Evolutionary conservation across 306 rosid genomes (phyloP), one percentile per base, ranked within the genome.

Genomic region (Malus orientalis): DNA sequence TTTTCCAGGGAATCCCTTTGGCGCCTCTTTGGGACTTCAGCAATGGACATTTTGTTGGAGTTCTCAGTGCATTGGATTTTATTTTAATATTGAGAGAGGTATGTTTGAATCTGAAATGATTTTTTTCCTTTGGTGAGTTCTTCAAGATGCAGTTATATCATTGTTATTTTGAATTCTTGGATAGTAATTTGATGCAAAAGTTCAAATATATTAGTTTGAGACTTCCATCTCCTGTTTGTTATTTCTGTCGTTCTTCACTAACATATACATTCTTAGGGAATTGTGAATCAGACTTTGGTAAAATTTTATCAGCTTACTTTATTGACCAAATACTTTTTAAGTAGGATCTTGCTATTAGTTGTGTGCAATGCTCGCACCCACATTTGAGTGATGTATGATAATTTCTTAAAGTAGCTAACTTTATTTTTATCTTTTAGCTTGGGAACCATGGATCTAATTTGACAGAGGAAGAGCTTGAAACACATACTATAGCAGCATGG

Each of bases 401-500:
- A 38, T 77, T 63, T 23, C 38, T 73, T 67, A 71, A 69, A 77
- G 44, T 77, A 73, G 73, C 76, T 83, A 69, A 79, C 78, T 51
- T 38, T 64, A 58, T 68, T 74, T 69, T 59, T 74, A 79, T 80
- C 74, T 79, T 79, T 73, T 87, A 96, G 99, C 93, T 96, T 58
- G 97, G 97, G 87, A 96, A 86, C 87, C 93, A 85, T 67, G 98
- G 98, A 42, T 92, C 99, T 73, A 96, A 91, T 85, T 88, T 96
- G 76, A 92, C 99, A 9, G 97, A 96, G 79, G 98, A 96, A 83
- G 99, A 96, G 86, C 99, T 96, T 79, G 99, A 96, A 87, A 92
- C 99, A 49, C 99, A 95, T 84, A 89, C 97, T 22, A 89, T 95
- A 85, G 88, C 98, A 32, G 97, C 99, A 79, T 95, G 99, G 99